phyloP scores from a whole-genome alignment of 73 alveolate genomes.

The Uronychia binucleata region DNA sequence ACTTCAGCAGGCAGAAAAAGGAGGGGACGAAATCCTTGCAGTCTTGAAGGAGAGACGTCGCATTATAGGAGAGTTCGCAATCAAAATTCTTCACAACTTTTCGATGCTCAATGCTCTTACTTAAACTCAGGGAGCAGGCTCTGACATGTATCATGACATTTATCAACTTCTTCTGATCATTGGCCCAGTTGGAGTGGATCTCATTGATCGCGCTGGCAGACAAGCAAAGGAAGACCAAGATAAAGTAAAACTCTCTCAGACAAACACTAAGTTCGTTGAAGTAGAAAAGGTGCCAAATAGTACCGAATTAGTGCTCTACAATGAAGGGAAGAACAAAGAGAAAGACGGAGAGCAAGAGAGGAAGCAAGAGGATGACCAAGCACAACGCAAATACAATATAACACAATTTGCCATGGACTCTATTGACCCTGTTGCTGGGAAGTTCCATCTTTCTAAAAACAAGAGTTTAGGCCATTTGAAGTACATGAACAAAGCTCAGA shows the following conservation, averaged over 20 bases:
- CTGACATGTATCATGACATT: neutral
- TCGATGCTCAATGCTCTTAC: neutral
- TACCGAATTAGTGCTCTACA: neutral
- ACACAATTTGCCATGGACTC: neutral
- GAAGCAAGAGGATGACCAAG: neutral
- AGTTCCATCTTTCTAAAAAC: neutral
- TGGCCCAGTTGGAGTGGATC: neutral
- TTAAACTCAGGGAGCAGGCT: neutral
- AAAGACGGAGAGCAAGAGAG: neutral
- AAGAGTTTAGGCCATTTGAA: neutral
- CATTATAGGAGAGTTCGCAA: neutral
- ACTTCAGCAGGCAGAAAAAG: neutral
- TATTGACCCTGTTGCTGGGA: neutral
- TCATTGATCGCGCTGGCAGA: neutral
- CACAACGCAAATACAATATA: neutral
- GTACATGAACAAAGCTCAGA: neutral
- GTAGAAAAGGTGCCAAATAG: neutral
- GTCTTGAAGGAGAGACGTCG: neutral
- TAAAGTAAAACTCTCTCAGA: neutral
- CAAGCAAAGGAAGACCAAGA: neutral
- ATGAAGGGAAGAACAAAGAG: neutral
- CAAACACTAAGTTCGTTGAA: neutral
- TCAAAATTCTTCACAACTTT: conserved; percentile 2
- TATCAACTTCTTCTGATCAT: neutral
- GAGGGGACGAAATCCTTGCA: neutral